Conservation (phyloP, 2,329 filamentous ascomycete genomes). For the Berkeleyomyces rouxiae region DNA sequence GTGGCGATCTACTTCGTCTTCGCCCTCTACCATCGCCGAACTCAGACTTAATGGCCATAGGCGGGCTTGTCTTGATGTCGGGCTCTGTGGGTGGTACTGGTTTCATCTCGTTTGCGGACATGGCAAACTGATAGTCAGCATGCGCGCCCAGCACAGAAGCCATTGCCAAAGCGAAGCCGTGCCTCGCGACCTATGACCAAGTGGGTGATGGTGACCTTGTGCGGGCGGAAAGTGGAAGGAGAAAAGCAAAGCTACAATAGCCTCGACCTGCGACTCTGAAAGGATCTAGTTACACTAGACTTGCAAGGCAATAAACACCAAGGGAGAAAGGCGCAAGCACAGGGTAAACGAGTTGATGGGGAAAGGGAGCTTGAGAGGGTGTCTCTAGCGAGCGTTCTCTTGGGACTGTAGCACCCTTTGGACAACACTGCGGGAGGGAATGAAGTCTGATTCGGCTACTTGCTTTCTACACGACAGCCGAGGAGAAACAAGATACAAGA, state of each 20-base stretch:
- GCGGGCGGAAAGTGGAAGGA: not conserved
- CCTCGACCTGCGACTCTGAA: too few relatives aligned
- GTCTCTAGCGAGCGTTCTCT: too few relatives aligned
- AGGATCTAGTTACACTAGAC: too few relatives aligned
- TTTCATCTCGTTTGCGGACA: not conserved
- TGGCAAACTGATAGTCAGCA: constrained; percentile 1
- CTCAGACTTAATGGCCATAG: constrained; percentile 22
- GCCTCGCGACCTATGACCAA: not conserved
- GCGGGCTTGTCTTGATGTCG: constrained; percentile 1
- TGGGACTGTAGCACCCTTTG: too few relatives aligned
- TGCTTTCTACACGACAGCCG: too few relatives aligned
- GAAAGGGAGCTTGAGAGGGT: too few relatives aligned
- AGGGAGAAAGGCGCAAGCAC: too few relatives aligned
- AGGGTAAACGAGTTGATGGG: too few relatives aligned
- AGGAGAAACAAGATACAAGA: too few relatives aligned
- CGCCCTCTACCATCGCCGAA: constrained; percentile 25
- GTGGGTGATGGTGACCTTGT: not conserved
- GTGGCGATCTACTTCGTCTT: constrained; percentile 27
- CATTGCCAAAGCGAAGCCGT: not conserved
- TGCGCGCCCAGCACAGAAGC: constrained; percentile 4
- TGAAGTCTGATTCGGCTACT: too few relatives aligned
- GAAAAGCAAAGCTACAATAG: not conserved
- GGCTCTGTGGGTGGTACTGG: not conserved
- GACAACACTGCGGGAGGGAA: too few relatives aligned
- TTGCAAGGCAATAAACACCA: too few relatives aligned